phyloP scores from a whole-genome alignment of 2,329 filamentous ascomycete species.

The Fusarium redolens region DNA sequence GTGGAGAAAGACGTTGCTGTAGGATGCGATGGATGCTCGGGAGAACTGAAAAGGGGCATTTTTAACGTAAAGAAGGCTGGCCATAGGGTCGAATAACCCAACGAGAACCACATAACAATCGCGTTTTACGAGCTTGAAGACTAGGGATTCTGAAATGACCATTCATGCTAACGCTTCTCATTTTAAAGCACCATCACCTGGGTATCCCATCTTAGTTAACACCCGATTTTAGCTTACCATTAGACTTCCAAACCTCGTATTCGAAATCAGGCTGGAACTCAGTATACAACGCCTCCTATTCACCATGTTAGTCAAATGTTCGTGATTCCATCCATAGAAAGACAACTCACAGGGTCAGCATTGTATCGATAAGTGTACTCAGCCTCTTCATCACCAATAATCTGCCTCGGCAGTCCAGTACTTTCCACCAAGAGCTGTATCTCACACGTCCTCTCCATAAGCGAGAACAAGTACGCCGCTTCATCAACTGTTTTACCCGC shows the following conservation, averaged over 20 bases:
- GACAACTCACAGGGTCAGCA: slow-evolving; percentile 43
- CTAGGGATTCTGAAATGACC: not conserved
- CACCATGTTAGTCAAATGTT: not conserved
- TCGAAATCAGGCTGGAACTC: slow-evolving; percentile 52
- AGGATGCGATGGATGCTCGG: not conserved
- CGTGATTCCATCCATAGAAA: rapidly evolving
- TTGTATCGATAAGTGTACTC: slow-evolving; percentile 52
- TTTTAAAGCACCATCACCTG: not conserved
- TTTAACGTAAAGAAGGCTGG: not conserved
- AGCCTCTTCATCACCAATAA: slow-evolving; percentile 54
- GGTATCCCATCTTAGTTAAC: not conserved
- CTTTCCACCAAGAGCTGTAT: slow-evolving; percentile 50
- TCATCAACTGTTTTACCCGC: slow-evolving; percentile 74
- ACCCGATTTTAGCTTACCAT: slow-evolving; percentile 37
- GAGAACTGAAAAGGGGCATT: not conserved
- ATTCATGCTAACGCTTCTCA: not conserved
- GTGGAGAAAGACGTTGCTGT: slow-evolving; percentile 57
- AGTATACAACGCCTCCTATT: slow-evolving; percentile 47
- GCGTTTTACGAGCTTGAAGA: not conserved
- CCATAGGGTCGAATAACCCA: not conserved
- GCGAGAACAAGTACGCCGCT: slow-evolving; percentile 69
- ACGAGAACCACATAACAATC: not conserved
- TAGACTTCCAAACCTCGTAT: slow-evolving; percentile 49
- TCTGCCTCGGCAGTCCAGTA: slow-evolving; percentile 41
- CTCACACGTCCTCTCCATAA: slow-evolving; percentile 50